phyloP scores from a whole-genome alignment of 352 stramenopile genomes.

The Pythium periplocum region DNA sequence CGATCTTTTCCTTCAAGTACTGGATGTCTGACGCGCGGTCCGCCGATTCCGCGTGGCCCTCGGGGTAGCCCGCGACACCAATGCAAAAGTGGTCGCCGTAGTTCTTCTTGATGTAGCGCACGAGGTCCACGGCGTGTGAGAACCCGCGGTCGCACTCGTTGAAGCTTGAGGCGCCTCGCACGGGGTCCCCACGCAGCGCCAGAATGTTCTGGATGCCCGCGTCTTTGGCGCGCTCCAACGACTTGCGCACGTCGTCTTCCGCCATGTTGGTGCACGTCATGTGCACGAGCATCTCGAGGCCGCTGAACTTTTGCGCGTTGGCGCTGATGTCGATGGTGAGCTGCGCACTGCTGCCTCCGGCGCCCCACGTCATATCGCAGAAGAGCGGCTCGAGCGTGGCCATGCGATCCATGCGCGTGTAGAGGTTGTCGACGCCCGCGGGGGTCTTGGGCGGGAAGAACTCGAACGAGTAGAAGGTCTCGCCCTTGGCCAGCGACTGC shows the following conservation, averaged over 20 bases:
- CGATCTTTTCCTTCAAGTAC: constrained; percentile 97
- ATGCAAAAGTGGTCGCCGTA: constrained; percentile 97
- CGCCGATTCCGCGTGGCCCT: constrained; percentile 93
- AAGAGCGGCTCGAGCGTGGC: constrained; percentile 93
- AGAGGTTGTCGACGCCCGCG: constrained; percentile 95
- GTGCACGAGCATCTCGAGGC: constrained; percentile 93
- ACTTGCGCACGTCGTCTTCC: constrained; percentile 87
- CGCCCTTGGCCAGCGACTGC: constrained; percentile 38
- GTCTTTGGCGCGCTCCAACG: constrained; percentile 87
- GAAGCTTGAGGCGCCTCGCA: constrained; percentile 85
- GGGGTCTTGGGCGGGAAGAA: constrained; percentile 98
- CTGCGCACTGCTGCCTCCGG: constrained; percentile 94
- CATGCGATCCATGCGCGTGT: constrained; percentile 97
- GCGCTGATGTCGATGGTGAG: constrained; percentile 94
- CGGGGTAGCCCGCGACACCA: constrained; percentile 96
- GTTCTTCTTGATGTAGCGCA: constrained; percentile 94
- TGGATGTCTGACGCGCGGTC: constrained; percentile 91
- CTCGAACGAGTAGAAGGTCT: constrained; percentile 96
- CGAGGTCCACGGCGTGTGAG: constrained; percentile 94
- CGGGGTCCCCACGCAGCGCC: constrained; percentile 95
- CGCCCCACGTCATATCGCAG: constrained; percentile 99
- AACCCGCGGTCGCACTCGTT: constrained; percentile 91
- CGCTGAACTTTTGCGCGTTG: constrained; percentile 90
- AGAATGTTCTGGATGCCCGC: constrained; percentile 98
- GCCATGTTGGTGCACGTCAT: constrained; percentile 99